phyloP scores from a whole-genome alignment of 192 early-diverging fungal genomes.

The Linnemannia schmuckeri region DNA sequence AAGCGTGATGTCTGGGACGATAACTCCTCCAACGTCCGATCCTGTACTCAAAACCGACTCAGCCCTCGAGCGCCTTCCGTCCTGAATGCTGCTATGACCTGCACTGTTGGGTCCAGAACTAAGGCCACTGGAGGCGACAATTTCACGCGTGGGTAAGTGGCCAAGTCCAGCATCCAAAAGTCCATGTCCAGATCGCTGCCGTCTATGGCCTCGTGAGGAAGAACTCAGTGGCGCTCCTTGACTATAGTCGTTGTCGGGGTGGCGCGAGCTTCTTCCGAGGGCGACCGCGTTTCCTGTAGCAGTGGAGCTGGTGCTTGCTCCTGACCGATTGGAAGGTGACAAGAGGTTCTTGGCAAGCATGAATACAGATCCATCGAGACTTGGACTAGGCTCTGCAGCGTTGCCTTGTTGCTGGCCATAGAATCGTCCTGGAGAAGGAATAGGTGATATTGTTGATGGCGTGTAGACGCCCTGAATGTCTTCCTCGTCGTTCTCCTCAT shows the following conservation, averaged over 20 bases:
- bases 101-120: conserved; percentile 47
- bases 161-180: conserved; percentile 27
- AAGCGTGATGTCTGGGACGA: conserved; percentile 48
- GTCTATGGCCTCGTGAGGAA: conserved; percentile 19
- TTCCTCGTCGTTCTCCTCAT: conserved; percentile 17
- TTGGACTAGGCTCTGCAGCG: conserved; percentile 27
- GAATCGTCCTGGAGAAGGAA: conserved; percentile 45
- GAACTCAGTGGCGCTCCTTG: neutral
- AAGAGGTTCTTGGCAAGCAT: conserved; percentile 37
- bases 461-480: conserved; percentile 32
- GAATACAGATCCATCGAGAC: conserved; percentile 30
- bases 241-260: neutral
- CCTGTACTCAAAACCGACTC: conserved; percentile 49
- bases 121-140: conserved; percentile 12
- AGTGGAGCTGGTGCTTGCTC: neutral
- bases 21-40: conserved; percentile 48
- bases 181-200: conserved; percentile 42
- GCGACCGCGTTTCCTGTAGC: neutral
- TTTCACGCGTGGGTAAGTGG: conserved; percentile 17
- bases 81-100: conserved; percentile 29
- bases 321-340: conserved; percentile 30
- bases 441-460: conserved; percentile 53
- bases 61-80: conserved; percentile 40
- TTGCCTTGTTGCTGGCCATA: conserved; percentile 21
- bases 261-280: conserved; percentile 16